Base-by-base conservation (phyloP, 2,329 filamentous ascomycete species). In the Ophiocordyceps sinensis region DNA sequence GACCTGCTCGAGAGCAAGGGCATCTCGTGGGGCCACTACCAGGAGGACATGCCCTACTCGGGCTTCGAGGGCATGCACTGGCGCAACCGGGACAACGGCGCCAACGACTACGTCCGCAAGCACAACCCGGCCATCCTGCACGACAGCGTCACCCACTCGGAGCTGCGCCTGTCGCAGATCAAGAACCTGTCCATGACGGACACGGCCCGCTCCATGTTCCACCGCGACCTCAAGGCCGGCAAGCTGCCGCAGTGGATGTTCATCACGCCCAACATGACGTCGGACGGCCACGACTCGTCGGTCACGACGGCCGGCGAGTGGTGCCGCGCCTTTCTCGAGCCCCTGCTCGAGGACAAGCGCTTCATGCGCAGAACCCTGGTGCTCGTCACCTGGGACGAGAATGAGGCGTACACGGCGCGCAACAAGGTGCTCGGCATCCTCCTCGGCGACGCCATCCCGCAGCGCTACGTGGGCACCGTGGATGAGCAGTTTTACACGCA, bases 51-150 rank as follows among this genome's bases (percentile, higher is more conserved):
- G 68, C 85, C 85, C 2, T 86, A 77, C 60, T 68, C 75, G 2
- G 85, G 85, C 12, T 89, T 76, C 60, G 71, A 84, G 57, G 83
- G 82, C 21, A 58, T 59, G 30, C 64, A 62, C 1, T 85, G 66
- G 56, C 67, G 75, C 42, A 85, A 86, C 59, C 75, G 76, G 47
- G 46, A 74, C 49, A 83, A 71, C 3, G 71, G 73, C 28, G 69
- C 71, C 38, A 83, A 87, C 52, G 76, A 81, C 62, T 91, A 91
- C 55, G 83, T 89, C 8, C 78, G 85, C 54, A 89, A 91, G 64
- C 85, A 91, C 64, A 86, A 88, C 59, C 66, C 73, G 38, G 61
- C 69, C 14, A 64, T 88, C 43, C 65, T 81, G 41, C 85, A 75
- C 60, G 71, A 86, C 55, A 75, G 72, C 30, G 68, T 83, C 40